Base-by-base conservation (phyloP, 2,329 filamentous ascomycete genomes). In the Triangularia verruculosa region DNA sequence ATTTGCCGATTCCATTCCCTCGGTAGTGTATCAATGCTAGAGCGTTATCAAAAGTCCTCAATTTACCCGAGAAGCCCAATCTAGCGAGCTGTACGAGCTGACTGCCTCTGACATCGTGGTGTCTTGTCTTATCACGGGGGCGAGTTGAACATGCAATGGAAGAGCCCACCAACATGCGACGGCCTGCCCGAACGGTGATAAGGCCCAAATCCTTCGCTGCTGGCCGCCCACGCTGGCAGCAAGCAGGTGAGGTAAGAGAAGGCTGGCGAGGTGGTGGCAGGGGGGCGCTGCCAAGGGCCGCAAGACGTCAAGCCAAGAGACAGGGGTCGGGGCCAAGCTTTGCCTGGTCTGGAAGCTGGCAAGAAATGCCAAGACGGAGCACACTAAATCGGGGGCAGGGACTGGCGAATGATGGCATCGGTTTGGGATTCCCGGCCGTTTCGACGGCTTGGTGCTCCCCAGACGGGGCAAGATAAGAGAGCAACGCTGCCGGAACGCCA, bases 271-370 rank as follows among this genome's bases (percentile, higher is more conserved):
- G 22, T 54, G 51, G 56, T 24, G 56, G 6, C 34, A 32, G 20
- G 34, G 32, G 56, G 17, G 8, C n/a, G n/a, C 17, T 4, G 17
- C 30, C 30, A 43, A 58, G 51, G 32, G 24, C 53, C 60, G 24
- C 60, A 25, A 55, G 43, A 57, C 39, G 55, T 62, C 64, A 61
- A 59, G 55, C 60, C 39, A 61, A 51, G 13, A 25, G 17, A n/a
- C 55, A 53, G 17, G 62, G 64, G 2, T 25, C 15, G 4, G 22
- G 20, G 55, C 61, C 61, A 67, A 66, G 66, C 64, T 62, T 67
- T 64, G 57, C 67, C 63, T 55, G 56, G 64, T 62, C 51, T 43
- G 67, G 67, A 67, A 69, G 67, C 62, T 69, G 64, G 57, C 43
- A 64, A 67, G 63, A 60, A 17, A 63, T 58, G 64, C 67, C 64